Percentiles rank a stretch among this genome's conserved stretches.
phyloP scores from a whole-genome alignment of 768 basidiomycete species.

The Suillus paluster region DNA sequence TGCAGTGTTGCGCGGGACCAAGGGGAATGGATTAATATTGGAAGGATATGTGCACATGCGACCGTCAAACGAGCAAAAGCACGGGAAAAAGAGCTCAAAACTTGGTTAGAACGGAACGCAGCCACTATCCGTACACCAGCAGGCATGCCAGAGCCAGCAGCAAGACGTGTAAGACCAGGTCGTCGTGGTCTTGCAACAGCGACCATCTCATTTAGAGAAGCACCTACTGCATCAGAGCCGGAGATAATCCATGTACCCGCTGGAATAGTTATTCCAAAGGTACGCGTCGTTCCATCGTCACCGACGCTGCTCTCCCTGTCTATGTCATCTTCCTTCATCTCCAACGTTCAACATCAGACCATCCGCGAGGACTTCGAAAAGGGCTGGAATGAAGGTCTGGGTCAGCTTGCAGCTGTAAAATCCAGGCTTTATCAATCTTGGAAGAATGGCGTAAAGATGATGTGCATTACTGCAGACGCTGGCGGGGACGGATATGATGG shows the following conservation, averaged over 20 bases:
- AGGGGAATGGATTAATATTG: conserved; percentile 64
- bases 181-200: conserved; percentile 68
- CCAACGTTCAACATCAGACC: conserved; percentile 39
- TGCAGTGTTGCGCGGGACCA: conserved; percentile 61
- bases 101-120: conserved; percentile 47
- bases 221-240: conserved; percentile 22
- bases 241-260: conserved; percentile 15
- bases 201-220: conserved; percentile 60
- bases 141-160: conserved; percentile 5
- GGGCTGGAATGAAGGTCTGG: conserved; percentile 68
- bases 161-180: conserved; percentile 43
- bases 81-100: conserved; percentile 63
- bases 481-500: conserved; percentile 40
- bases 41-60: conserved; percentile 61
- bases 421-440: conserved; percentile 50
- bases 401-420: conserved; percentile 53
- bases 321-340: conserved; percentile 38
- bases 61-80: conserved; percentile 67
- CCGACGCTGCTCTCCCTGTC: conserved; percentile 55
- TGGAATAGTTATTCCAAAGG: conserved; percentile 35
- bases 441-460: conserved; percentile 47
- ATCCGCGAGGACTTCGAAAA: conserved; percentile 57
- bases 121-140: conserved; percentile 10
- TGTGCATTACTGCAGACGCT: conserved; percentile 42
- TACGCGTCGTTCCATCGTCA: conserved; percentile 61